Evolutionary conservation across 2,329 filamentous ascomycete species (phyloP).

Genomic region (Emmonsiellopsis sp.): DNA sequence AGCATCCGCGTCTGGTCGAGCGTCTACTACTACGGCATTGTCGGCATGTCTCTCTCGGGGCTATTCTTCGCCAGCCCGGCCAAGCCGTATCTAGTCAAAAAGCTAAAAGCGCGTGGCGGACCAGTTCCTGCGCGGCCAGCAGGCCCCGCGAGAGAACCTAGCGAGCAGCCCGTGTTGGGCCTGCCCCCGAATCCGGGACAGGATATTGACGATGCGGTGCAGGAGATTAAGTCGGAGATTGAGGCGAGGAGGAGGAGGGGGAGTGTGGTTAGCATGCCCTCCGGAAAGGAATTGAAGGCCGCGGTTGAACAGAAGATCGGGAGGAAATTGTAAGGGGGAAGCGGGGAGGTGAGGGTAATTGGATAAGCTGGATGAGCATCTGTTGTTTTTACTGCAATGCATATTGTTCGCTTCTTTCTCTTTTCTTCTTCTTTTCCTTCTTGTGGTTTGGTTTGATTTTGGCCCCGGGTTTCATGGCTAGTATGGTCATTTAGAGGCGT

Average conservation of each 20-base stretch:
- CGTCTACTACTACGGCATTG: constrained; percentile 78
- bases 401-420: neutral
- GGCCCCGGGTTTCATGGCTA: neutral
- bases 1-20: constrained; percentile 70
- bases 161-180: constrained; percentile 59
- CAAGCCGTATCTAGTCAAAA: constrained; percentile 50
- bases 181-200: constrained; percentile 65
- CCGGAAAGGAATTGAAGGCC: constrained; percentile 42
- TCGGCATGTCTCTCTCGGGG: constrained; percentile 56
- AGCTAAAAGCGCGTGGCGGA: constrained; percentile 46
- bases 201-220: constrained; percentile 69
- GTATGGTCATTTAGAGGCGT: neutral
- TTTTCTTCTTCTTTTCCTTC: neutral
- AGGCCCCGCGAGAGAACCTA: neutral
- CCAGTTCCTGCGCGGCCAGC: constrained; percentile 15
- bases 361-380: no score
- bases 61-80: constrained; percentile 72
- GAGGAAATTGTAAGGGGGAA: constrained; percentile 28
- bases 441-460: neutral
- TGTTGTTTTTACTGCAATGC: no score
- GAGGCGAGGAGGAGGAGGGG: constrained; percentile 47
- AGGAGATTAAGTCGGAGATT: constrained; percentile 65
- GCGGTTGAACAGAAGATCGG: constrained; percentile 43
- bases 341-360: neutral
- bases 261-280: constrained; percentile 34